phyloP scores from a whole-genome alignment of 116 monocot genomes.

The Dioscorea cayenensis region DNA sequence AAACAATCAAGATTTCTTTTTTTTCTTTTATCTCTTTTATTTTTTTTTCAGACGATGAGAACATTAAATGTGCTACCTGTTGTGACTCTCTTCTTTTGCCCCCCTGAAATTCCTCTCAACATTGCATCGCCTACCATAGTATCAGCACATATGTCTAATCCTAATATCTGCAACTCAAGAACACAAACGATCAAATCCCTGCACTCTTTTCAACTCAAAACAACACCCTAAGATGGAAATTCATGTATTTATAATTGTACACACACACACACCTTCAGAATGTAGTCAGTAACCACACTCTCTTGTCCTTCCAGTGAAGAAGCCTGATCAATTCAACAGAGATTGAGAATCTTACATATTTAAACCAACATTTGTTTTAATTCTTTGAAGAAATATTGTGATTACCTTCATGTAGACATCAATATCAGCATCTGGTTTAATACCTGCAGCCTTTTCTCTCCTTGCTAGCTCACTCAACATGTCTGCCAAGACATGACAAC shows the following conservation, averaged over 20 bases:
- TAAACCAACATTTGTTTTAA: no score
- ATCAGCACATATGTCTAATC: conserved; percentile 10
- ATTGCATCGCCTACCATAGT: conserved; percentile 25
- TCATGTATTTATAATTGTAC: background rate
- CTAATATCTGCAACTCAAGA: conserved; percentile 21
- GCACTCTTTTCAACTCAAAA: background rate
- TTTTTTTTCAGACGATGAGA: background rate
- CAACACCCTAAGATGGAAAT: background rate
- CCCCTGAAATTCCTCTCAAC: conserved; percentile 52
- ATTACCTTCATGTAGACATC: conserved; percentile 67
- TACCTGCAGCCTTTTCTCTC: conserved; percentile 50
- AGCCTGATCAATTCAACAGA: conserved; percentile 25
- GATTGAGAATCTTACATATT: background rate
- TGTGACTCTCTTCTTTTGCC: conserved; percentile 51
- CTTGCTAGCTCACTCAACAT: conserved; percentile 55
- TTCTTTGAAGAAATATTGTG: background rate
- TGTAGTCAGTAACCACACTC: conserved; percentile 50
- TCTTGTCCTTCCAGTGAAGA: conserved; percentile 32
- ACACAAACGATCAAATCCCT: background rate
- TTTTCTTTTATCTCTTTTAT: no score
- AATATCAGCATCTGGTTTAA: conserved; percentile 56
- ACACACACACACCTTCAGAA: conserved; percentile 32
- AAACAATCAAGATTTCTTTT: background rate
- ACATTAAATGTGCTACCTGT: conserved; percentile 27
- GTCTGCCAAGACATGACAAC: conserved; percentile 20